Percentiles rank a stretch among this genome's conserved stretches.
These are phyloP conservation scores for Irpex lacteus DNA, from an alignment of 1,284 basidiomycete genomes.

Conservation along the genomic window DNA sequence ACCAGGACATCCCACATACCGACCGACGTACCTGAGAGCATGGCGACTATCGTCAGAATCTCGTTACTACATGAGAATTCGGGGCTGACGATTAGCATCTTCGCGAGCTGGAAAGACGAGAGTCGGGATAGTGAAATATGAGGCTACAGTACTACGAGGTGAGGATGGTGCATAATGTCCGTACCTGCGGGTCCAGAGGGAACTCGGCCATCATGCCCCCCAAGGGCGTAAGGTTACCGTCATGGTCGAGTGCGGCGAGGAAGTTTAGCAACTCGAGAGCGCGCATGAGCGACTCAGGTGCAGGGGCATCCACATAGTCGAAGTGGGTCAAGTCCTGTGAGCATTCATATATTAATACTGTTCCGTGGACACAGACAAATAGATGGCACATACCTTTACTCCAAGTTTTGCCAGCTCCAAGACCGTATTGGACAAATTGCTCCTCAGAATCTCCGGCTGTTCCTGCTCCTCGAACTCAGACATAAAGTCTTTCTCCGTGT, in stretches of 20 bases:
- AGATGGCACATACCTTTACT: constrained; percentile 52
- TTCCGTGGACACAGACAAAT: not conserved
- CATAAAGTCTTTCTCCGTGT: constrained; percentile 98
- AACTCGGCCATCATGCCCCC: constrained; percentile 97
- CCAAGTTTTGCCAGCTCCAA: constrained; percentile 94
- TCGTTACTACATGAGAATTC: constrained; percentile 98
- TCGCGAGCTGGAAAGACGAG: constrained; percentile 61
- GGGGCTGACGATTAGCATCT: constrained; percentile 92
- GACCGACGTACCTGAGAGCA: constrained; percentile 77
- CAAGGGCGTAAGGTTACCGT: constrained; percentile 86
- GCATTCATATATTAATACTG: not conserved
- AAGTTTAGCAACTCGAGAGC: constrained; percentile 95
- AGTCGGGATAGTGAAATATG: not conserved
- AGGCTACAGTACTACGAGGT: not conserved
- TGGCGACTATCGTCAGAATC: constrained; percentile 91
- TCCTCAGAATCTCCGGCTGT: constrained; percentile 92
- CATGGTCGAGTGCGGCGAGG: constrained; percentile 90
- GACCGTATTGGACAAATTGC: constrained; percentile 92
- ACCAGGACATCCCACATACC: not conserved
- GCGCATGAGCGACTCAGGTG: constrained; percentile 97
- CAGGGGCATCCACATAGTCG: constrained; percentile 96
- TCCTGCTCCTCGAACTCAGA: constrained; percentile 94
- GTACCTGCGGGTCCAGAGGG: constrained; percentile 92
- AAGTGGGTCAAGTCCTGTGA: constrained; percentile 83
- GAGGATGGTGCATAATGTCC: constrained; percentile 10